Evolutionary conservation across 495 filamentous ascomycete genomes (phyloP), one percentile per base, ranked within the genome.

Genomic region (Pseudevernia furfuracea): DNA sequence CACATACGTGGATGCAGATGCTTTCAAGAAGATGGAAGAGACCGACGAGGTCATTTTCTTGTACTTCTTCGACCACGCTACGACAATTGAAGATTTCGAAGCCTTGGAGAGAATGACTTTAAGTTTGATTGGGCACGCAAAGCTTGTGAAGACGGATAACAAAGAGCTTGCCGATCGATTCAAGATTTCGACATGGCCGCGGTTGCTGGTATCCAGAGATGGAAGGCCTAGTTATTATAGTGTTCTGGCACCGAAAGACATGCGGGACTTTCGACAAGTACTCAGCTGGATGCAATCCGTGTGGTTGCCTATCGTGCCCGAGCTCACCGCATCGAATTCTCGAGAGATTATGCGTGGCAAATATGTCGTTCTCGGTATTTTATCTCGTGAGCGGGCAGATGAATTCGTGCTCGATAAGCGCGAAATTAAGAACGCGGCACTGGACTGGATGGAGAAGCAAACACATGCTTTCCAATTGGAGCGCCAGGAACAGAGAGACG

Each of bases 371-470:
- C 84, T 98, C 21, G 95, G 90, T 17, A 89, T 98, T 28, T 77
- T 98, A 34, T 90, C 86, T 71, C 84, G 92, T 21, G 87, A 90
- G 15, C 84, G 90, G 53, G 78, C 86, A 41, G 89, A 91, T 58
- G 88, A 92, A 34, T 97, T 94, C 77, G 76, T 82, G 61, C 79
- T 80, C 56, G 86, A 89, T 32, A 89, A 89, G 75, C 85, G 89
- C 21, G 94, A 98, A 76, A 86, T 98, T 75, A 97, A 96, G 81
- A 92, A 90, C 65, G 94, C 94, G 28, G 94, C 94, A 15, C 79
- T 90, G 61, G 94, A 97, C 70, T 98, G 94, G 90, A 96, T 97
- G 87, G 94, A 97, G 74, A 95, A 93, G 78, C 89, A 96, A 72
- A 85, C 87, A 39, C 85, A 92, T 66, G 78, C 87, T 32, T 97